Percentiles rank a stretch among this genome's conserved stretches.
Conservation (phyloP, 129 eudicot genomes). For the Deinandra increscens region DNA sequence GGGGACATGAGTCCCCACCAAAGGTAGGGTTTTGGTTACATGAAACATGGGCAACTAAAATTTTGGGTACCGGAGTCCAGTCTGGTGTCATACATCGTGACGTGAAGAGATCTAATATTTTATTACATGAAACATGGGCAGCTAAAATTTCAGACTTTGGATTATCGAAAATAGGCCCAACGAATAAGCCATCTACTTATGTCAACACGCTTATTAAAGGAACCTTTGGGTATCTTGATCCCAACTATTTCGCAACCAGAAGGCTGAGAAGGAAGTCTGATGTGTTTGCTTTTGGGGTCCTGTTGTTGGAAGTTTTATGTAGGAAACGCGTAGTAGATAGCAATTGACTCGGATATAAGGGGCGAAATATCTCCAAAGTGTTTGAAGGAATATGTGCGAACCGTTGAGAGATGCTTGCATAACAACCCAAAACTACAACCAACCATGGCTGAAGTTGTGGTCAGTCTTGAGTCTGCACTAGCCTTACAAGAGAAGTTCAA, state of each 20-base stretch:
- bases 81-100: constrained; percentile 30
- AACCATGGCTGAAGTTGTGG: constrained; percentile 19
- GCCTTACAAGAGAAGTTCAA: constrained; percentile 5
- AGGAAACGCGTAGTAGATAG: constrained; percentile 42
- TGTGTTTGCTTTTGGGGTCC: constrained; percentile 44
- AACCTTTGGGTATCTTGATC: constrained; percentile 35
- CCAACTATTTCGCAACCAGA: constrained; percentile 27
- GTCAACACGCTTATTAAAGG: constrained; percentile 34
- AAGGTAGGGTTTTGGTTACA: no score
- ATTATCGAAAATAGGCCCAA: constrained; percentile 24
- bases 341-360: constrained; percentile 15
- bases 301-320: constrained; percentile 40
- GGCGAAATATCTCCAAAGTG: constrained; percentile 13
- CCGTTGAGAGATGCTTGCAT: constrained; percentile 6
- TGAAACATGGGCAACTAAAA: no score
- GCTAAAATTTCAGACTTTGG: constrained; percentile 34
- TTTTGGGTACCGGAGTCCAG: constrained; percentile 18
- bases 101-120: constrained; percentile 32
- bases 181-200: constrained; percentile 12
- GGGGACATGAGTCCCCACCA: constrained; percentile 26
- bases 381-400: constrained; percentile 20
- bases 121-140: constrained; percentile 22
- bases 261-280: constrained; percentile 33
- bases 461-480: neutral
- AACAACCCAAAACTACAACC: neutral